phyloP scores from a whole-genome alignment of 768 basidiomycete genomes.

The Suillus hirtellus region DNA sequence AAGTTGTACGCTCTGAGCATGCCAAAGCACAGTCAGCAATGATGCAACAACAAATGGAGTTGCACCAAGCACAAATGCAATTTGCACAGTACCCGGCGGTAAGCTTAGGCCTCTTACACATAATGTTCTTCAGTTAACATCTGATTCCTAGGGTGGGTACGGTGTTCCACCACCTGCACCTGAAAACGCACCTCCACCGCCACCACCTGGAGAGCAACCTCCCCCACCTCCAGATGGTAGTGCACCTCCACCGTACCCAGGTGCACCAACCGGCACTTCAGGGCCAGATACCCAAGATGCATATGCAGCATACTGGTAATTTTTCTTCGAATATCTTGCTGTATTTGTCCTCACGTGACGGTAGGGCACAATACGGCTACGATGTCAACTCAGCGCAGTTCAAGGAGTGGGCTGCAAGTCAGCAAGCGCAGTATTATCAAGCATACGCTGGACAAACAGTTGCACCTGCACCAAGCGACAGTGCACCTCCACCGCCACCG shows the following conservation, averaged over 20 bases:
- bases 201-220: slow-evolving; percentile 52
- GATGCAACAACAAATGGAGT: slow-evolving; percentile 81
- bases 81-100: slow-evolving; percentile 68
- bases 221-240: slow-evolving; percentile 53
- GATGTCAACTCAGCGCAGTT: slow-evolving; percentile 82
- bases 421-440: slow-evolving; percentile 70
- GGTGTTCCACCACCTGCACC: slow-evolving; percentile 40
- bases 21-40: slow-evolving; percentile 69
- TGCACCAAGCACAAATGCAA: slow-evolving; percentile 80
- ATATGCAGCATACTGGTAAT: slow-evolving; percentile 59
- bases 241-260: slow-evolving; percentile 44
- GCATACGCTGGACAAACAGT: slow-evolving; percentile 60
- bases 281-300: slow-evolving; percentile 38
- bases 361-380: slow-evolving; percentile 83
- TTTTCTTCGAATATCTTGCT: slow-evolving; percentile 23
- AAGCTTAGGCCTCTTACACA: slow-evolving; percentile 31
- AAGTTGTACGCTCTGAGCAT: slow-evolving; percentile 87
- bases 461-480: slow-evolving; percentile 30
- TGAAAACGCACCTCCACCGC: slow-evolving; percentile 42
- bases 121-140: neutral
- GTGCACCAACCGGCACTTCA: slow-evolving; percentile 36
- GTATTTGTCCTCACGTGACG: neutral
- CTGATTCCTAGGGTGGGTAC: slow-evolving; percentile 31
- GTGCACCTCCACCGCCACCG: slow-evolving; percentile 25
- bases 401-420: slow-evolving; percentile 72